phyloP scores from a whole-genome alignment of 1,284 basidiomycete genomes.

The Moniliella sp. region DNA sequence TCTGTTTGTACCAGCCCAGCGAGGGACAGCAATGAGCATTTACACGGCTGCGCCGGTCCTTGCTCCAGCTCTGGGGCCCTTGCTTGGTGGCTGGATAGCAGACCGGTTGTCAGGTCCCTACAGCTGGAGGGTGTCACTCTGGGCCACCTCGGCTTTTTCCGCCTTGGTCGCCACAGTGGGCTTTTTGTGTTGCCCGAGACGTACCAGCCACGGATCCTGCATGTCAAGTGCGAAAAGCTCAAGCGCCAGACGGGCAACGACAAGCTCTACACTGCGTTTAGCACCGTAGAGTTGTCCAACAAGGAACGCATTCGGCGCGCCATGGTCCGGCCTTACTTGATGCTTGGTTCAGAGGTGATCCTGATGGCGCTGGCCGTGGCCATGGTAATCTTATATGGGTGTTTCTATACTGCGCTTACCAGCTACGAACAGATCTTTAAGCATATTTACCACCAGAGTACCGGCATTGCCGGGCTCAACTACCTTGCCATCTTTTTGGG shows the following conservation, averaged over 20 bases:
- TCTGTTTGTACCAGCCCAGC: constrained; percentile 44
- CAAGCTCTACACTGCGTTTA: constrained; percentile 13
- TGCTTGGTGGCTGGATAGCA: constrained; percentile 41
- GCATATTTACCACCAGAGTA: constrained; percentile 37
- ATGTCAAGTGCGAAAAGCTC: constrained; percentile 34
- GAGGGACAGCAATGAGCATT: constrained; percentile 10
- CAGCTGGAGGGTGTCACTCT: constrained; percentile 37
- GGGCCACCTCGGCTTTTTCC: constrained; percentile 34
- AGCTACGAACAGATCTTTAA: constrained; percentile 45
- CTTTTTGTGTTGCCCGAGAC: constrained; percentile 26
- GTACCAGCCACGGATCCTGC: constrained; percentile 29
- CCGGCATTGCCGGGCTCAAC: constrained; percentile 43
- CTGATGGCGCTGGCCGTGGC: constrained; percentile 37
- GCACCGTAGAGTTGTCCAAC: constrained; percentile 13
- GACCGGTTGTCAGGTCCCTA: constrained; percentile 41
- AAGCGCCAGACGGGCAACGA: constrained; percentile 35
- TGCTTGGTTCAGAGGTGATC: constrained; percentile 39
- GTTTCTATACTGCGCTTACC: constrained; percentile 44
- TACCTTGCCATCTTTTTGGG: constrained; percentile 42
- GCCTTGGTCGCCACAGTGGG: constrained; percentile 10
- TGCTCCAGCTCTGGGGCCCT: constrained; percentile 27
- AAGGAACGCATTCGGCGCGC: constrained; percentile 18
- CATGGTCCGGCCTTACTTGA: constrained; percentile 38
- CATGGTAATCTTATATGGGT: constrained; percentile 42
- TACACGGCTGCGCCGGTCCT: constrained; percentile 42